phyloP scores from a whole-genome alignment of 2,329 filamentous ascomycete species.

The Fusarium nurragi region DNA sequence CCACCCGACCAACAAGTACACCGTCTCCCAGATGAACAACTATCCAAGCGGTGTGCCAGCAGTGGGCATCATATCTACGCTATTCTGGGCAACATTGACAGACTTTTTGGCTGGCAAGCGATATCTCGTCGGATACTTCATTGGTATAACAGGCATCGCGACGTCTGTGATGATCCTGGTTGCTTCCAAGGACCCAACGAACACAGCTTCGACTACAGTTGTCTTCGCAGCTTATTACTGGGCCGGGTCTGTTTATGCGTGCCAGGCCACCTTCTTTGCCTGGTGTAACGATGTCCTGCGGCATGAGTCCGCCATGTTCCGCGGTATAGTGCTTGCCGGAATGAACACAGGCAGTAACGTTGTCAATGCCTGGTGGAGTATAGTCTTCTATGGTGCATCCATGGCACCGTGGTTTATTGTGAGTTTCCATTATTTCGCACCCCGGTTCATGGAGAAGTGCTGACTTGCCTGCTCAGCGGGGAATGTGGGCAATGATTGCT shows the following conservation, averaged over 20 bases:
- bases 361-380: conserved; percentile 78
- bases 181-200: conserved; percentile 54
- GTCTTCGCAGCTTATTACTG: conserved; percentile 75
- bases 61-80: conserved; percentile 66
- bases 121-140: conserved; percentile 73
- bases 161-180: conserved; percentile 71
- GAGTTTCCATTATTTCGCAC: conserved; percentile 42
- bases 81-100: conserved; percentile 76
- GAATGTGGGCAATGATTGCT: conserved; percentile 80
- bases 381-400: conserved; percentile 74
- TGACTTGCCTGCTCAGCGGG: conserved; percentile 53
- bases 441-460: rapidly evolving
- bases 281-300: conserved; percentile 79
- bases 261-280: conserved; percentile 78
- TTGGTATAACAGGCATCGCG: conserved; percentile 69
- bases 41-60: conserved; percentile 67
- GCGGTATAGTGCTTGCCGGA: conserved; percentile 73
- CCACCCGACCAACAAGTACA: conserved; percentile 56
- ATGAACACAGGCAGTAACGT: conserved; percentile 77
- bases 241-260: conserved; percentile 75
- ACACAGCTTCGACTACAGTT: conserved; percentile 56
- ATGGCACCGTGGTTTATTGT: conserved; percentile 73
- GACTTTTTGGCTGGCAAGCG: conserved; percentile 71
- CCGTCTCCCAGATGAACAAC: conserved; percentile 62
- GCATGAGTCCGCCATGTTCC: conserved; percentile 68